These are phyloP conservation scores for Rehmannia glutinosa DNA, from an alignment of 257 asterid species.

Conservation along the genomic window DNA sequence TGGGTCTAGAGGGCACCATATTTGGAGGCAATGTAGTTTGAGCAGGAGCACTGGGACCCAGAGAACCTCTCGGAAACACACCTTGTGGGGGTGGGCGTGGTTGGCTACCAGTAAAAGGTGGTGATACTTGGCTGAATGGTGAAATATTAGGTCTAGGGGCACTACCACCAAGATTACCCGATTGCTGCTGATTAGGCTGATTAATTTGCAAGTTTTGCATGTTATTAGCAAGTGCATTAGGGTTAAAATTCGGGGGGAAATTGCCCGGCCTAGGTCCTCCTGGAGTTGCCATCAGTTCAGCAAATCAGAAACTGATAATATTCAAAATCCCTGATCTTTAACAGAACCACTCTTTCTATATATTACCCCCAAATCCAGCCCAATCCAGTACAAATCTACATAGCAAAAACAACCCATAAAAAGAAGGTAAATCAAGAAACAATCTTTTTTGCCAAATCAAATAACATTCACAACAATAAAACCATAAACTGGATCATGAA, in stretches of 20 bases:
- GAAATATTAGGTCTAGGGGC: conserved; percentile 48
- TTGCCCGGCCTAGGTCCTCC: conserved; percentile 82
- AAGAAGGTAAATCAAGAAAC: conserved; percentile 3
- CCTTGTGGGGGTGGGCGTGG: conserved; percentile 84
- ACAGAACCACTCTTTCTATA: conserved; percentile 10
- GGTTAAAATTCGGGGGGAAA: conserved; percentile 64
- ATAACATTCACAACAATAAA: conserved; percentile 11
- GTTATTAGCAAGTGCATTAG: conserved; percentile 61
- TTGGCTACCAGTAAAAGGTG: conserved; percentile 56
- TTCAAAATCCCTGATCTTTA: conserved; percentile 27
- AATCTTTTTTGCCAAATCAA: conserved; percentile 1
- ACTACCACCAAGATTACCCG: conserved; percentile 28
- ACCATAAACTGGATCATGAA: conserved; percentile 8
- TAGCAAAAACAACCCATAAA: neutral
- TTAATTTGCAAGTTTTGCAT: conserved; percentile 69
- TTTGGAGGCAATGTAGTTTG: conserved; percentile 49
- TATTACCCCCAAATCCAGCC: conserved; percentile 6
- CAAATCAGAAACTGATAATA: conserved; percentile 7
- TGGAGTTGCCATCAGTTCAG: conserved; percentile 71
- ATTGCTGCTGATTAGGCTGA: conserved; percentile 57
- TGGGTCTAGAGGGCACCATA: conserved; percentile 42
- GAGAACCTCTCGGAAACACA: conserved; percentile 48
- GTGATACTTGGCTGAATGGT: conserved; percentile 74
- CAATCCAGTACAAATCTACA: conserved; percentile 32
- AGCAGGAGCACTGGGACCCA: conserved; percentile 45